Conservation (phyloP, 331 rosid species). For the Acacia concinna region DNA sequence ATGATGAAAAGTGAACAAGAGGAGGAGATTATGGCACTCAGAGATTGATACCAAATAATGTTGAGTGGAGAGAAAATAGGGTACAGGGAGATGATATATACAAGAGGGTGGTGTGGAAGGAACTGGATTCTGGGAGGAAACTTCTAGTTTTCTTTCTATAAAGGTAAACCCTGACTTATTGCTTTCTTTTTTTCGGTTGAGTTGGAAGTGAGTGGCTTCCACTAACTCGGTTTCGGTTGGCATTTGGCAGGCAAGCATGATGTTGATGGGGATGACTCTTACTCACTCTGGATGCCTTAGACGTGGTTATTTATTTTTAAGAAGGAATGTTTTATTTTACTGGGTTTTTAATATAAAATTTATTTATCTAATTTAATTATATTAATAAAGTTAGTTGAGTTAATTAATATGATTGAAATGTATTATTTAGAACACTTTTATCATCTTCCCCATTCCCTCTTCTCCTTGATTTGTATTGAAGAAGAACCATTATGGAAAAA, state of each 20-base stretch:
- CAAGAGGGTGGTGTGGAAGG: slow-evolving; percentile 23
- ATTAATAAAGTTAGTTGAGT: no score
- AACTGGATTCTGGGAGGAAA: slow-evolving; percentile 51
- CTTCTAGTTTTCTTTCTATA: slow-evolving; percentile 26
- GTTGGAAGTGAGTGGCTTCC: slow-evolving; percentile 38
- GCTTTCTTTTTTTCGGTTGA: slow-evolving; percentile 25
- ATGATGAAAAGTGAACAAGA: background rate
- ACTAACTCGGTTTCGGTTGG: slow-evolving; percentile 4
- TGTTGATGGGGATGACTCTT: background rate
- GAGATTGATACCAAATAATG: background rate
- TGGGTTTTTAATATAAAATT: no score
- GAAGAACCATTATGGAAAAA: no score
- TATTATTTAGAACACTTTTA: no score
- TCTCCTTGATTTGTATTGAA: no score
- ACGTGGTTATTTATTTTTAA: background rate
- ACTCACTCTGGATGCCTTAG: background rate
- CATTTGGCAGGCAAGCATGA: slow-evolving; percentile 44
- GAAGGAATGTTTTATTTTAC: background rate
- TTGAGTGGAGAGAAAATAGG: background rate
- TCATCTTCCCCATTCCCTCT: no score
- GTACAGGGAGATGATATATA: slow-evolving; percentile 3
- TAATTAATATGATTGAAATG: no score
- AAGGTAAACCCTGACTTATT: slow-evolving; percentile 30
- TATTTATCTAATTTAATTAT: no score
- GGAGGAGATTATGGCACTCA: background rate